Evolutionary conservation across 441 rosid species (phyloP).

Genomic region (Pelargonium exstipulatum): DNA sequence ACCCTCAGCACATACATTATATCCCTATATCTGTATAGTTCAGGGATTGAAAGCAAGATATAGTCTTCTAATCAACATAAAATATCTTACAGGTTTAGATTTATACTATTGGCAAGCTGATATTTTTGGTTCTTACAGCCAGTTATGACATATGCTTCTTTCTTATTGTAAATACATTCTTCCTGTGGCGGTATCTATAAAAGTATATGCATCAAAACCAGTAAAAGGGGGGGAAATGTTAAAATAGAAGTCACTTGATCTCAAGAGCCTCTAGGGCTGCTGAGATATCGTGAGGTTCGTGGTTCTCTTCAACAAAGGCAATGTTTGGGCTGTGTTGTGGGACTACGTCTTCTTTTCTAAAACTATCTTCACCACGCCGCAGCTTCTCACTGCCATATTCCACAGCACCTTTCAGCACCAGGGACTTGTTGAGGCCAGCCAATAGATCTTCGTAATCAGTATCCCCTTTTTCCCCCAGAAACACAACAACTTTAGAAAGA

Average conservation of each 20-base stretch:
- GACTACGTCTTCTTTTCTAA: conserved; percentile 53
- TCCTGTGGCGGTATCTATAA: neutral
- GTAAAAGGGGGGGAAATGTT: neutral
- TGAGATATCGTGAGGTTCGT: conserved; percentile 42
- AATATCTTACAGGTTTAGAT: conserved; percentile 6
- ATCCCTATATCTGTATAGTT: neutral
- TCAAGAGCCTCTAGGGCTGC: conserved; percentile 43
- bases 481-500: conserved; percentile 49
- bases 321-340: conserved; percentile 48
- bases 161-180: neutral
- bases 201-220: conserved; percentile 15
- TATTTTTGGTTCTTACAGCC: conserved; percentile 6
- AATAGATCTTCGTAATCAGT: conserved; percentile 73
- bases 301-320: conserved; percentile 33
- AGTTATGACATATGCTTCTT: neutral
- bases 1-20: neutral
- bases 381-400: conserved; percentile 55
- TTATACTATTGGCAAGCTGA: neutral
- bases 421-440: conserved; percentile 65
- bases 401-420: conserved; percentile 51
- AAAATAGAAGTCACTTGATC: conserved; percentile 34
- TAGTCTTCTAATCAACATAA: neutral
- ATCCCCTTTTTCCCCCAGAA: conserved; percentile 79
- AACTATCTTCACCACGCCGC: conserved; percentile 49
- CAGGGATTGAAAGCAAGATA: neutral